These are phyloP conservation scores for Blakeslea trispora DNA, from an alignment of 371 early-diverging fungal species.

Conservation along the genomic window DNA sequence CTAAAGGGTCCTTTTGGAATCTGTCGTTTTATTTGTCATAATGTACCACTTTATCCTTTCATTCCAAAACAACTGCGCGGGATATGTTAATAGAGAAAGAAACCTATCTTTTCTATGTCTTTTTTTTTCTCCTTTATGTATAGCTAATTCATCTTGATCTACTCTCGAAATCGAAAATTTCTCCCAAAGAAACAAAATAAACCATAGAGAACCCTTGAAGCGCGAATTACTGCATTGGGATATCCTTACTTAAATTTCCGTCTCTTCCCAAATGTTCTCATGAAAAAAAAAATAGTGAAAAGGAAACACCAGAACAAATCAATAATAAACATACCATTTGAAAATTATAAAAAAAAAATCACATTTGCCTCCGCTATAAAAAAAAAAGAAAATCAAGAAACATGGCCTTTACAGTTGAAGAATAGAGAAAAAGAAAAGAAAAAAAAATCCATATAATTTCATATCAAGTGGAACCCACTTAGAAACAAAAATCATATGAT, in stretches of 20 bases:
- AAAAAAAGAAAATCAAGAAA: slow-evolving; percentile 2
- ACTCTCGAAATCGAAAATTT: no score
- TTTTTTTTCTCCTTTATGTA: background rate
- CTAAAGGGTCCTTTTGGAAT: background rate
- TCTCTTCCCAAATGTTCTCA: slow-evolving; percentile 13
- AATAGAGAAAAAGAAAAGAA: no score
- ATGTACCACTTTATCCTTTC: no score
- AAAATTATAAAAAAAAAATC: background rate
- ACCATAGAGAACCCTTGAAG: background rate
- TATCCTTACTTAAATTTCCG: slow-evolving; percentile 1
- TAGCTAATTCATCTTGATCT: background rate
- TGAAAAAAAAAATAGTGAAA: background rate
- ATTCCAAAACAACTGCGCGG: no score
- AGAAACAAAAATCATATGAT: background rate
- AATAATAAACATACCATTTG: background rate
- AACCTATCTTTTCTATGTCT: no score
- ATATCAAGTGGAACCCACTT: no score
- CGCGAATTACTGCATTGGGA: no score
- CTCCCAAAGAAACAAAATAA: no score
- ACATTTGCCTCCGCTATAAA: background rate
- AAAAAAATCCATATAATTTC: no score
- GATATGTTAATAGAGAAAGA: no score
- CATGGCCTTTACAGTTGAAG: background rate
- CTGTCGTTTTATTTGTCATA: background rate
- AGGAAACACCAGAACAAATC: background rate